Base-by-base conservation (phyloP, 2,329 filamentous ascomycete genomes). In the Trichoderma oligosporum region DNA sequence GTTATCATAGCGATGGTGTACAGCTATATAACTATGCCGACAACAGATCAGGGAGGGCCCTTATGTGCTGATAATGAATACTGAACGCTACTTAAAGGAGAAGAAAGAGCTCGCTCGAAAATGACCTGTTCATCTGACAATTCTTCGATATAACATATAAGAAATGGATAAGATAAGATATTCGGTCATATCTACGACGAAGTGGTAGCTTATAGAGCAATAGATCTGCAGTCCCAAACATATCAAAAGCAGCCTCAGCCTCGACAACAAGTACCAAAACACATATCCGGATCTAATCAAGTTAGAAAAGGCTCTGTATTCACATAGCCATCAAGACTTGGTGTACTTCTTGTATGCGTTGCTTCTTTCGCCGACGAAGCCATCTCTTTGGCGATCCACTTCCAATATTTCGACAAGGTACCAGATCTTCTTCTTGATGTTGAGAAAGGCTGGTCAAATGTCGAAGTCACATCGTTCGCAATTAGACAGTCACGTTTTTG, bases 381-480 rank as follows among this genome's bases (percentile, higher is more conserved):
- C 52, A 55, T 36, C 25, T 55, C 52, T 27, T 39, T 38, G 6
- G 41, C 52, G 8, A 55, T 55, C 52, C 52, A 55, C 18, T 24
- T 45, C 52, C 42, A 55, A 12, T 24, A 55, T n/a, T 29, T 46
- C n/a, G 52, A 46, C 24, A 55, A 7, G 5, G 27, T 38, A 11
- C 51, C 29, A 14, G 31, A 39, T 3, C 31, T 25, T 24, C 20
- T 29, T 27, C 38, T 33, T 11, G 27, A 14, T 8, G 14, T 22
- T 18, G 25, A 24, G 35, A 35, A 16, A 20, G 29, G n/a, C 6
- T 24, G 9, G 12, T 53, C 27, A 6, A 29, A 11, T 9, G 8
- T 20, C 31, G 16, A 4, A 33, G 25, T 7, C 18, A 14, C 49
- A 33, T 25, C 20, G 20, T 9, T 9, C 5, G 12, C n/a, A 14